A percentile compares a stretch with the other conserved stretches of the same genome.
Evolutionary conservation across 495 filamentous ascomycete genomes (phyloP).

Genomic region (Neurospora sp.): DNA sequence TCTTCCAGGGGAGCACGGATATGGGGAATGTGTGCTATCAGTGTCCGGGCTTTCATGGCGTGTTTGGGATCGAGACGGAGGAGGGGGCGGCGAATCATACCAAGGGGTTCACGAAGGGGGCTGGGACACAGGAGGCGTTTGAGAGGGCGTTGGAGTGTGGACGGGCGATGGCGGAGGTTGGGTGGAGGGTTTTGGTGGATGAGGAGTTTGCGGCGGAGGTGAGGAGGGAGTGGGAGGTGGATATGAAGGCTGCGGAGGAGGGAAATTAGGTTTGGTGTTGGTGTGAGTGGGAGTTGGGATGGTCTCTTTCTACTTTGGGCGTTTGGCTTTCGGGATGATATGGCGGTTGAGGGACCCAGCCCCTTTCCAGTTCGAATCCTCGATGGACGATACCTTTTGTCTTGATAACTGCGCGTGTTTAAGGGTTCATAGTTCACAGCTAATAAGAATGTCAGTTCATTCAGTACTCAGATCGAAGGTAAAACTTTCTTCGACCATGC

Average conservation of each 20-base stretch:
- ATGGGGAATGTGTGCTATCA: conserved; percentile 49
- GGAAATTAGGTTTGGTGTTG: conserved; percentile 3
- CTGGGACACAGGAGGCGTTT: conserved; percentile 39
- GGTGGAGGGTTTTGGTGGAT: conserved; percentile 38
- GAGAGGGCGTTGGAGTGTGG: conserved; percentile 37
- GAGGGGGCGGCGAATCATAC: conserved; percentile 43
- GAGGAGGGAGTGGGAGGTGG: conserved; percentile 29
- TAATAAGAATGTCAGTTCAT: neutral
- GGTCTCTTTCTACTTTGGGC: neutral
- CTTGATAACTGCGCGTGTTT: neutral
- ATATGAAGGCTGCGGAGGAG: conserved; percentile 19
- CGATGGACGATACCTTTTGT: neutral
- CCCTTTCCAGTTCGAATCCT: neutral
- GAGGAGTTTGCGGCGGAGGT: conserved; percentile 33
- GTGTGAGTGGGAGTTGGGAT: neutral
- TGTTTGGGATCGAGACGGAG: conserved; percentile 40
- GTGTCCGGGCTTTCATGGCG: conserved; percentile 48
- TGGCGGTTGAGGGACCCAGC: neutral
- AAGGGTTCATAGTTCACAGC: neutral
- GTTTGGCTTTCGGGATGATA: neutral
- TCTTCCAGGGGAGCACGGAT: conserved; percentile 33
- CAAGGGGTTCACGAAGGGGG: conserved; percentile 41
- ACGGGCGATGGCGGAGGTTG: conserved; percentile 47
- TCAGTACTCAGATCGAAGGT: neutral
- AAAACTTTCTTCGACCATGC: neutral